A percentile compares a stretch with the other conserved stretches of the same genome.
These are phyloP conservation scores for Candida pini DNA, from an alignment of 805 yeast genomes.

Conservation along the genomic window DNA sequence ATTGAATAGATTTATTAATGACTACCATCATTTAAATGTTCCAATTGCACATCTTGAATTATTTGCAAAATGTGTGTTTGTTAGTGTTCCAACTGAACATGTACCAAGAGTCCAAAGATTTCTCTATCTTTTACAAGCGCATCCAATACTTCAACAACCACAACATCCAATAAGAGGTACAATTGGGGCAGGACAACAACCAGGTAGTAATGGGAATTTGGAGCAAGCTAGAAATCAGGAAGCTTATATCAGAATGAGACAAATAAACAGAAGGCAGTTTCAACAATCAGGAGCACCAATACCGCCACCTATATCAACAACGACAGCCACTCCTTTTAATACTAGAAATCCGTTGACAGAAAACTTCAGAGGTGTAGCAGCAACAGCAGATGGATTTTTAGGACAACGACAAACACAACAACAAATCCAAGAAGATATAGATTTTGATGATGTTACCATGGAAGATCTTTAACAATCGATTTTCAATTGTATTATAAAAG, in stretches of 20 bases:
- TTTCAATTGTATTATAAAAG: too few species aligned
- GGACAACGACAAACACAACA: conserved; percentile 11
- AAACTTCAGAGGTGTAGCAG: too few species aligned
- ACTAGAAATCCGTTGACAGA: too few species aligned
- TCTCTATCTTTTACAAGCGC: conserved; percentile 22
- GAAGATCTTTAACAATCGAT: too few species aligned
- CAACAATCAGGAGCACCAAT: conserved; percentile 2
- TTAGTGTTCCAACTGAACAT: conserved; percentile 25
- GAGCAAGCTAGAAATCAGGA: conserved; percentile 9
- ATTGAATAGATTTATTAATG: conserved; percentile 24
- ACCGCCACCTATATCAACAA: conserved; percentile 3
- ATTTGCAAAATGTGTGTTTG: conserved; percentile 28
- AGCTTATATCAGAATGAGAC: conserved; percentile 6
- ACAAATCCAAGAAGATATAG: neutral
- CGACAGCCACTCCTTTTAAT: conserved; percentile 6
- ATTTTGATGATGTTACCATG: neutral
- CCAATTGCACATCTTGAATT: conserved; percentile 22
- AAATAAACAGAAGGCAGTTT: conserved; percentile 4
- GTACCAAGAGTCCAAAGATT: conserved; percentile 28
- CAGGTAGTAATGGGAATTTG: neutral
- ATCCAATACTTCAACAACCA: conserved; percentile 12
- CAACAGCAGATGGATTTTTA: too few species aligned
- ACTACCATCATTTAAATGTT: conserved; percentile 22
- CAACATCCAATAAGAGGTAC: conserved; percentile 1
- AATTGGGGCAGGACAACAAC: conserved; percentile 1